phyloP scores from a whole-genome alignment of 495 filamentous ascomycete genomes.

The Neurospora sp. region DNA sequence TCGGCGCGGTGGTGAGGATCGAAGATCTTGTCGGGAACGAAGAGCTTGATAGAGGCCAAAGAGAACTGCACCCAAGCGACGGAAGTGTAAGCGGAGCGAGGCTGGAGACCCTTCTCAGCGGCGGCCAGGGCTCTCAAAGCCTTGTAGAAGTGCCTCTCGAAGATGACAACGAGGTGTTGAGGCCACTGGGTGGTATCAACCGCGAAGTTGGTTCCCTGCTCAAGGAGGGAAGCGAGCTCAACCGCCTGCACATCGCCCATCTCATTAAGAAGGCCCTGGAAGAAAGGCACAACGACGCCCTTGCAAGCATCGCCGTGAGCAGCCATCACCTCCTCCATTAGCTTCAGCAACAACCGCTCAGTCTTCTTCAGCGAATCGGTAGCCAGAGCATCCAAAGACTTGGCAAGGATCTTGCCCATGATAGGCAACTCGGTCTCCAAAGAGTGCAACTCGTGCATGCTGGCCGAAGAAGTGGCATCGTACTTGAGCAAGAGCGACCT shows the following conservation, averaged over 20 bases:
- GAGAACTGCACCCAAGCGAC: constrained; percentile 59
- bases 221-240: constrained; percentile 15
- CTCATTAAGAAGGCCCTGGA: constrained; percentile 6
- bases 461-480: constrained; percentile 41
- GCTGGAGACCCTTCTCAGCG: constrained; percentile 15
- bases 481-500: constrained; percentile 47
- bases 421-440: constrained; percentile 56
- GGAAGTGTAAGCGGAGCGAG: constrained; percentile 26
- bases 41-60: constrained; percentile 59
- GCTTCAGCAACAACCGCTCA: constrained; percentile 34
- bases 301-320: constrained; percentile 24
- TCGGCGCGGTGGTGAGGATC: constrained; percentile 76
- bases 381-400: constrained; percentile 35
- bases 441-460: constrained; percentile 50
- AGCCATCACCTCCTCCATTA: constrained; percentile 39
- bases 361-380: constrained; percentile 38
- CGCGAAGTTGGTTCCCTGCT: constrained; percentile 9
- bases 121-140: constrained; percentile 27
- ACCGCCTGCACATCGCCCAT: constrained; percentile 1
- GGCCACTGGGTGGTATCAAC: constrained; percentile 4
- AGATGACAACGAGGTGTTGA: constrained; percentile 17
- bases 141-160: constrained; percentile 30
- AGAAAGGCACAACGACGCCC: constrained; percentile 4
- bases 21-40: constrained; percentile 74
- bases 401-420: constrained; percentile 45